Conservation (phyloP, 306 rosid genomes). For the Morella rubra region DNA sequence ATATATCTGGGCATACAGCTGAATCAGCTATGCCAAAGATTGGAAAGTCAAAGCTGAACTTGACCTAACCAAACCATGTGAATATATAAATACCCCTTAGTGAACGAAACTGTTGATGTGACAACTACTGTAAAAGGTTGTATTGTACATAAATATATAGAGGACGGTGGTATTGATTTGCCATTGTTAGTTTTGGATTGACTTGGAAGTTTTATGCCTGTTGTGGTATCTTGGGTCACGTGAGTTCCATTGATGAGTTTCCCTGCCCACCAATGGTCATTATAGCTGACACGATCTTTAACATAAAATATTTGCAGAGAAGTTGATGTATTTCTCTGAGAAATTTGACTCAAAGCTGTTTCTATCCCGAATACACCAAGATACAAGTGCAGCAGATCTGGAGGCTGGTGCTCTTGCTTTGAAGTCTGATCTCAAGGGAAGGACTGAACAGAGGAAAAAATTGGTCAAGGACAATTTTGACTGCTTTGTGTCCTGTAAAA, state of each 20-base stretch:
- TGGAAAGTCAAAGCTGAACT: too few relatives aligned
- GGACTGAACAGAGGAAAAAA: slow-evolving; percentile 89
- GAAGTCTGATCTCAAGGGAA: slow-evolving; percentile 88
- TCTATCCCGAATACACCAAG: slow-evolving; percentile 80
- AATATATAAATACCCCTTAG: too few relatives aligned
- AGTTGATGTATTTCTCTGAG: slow-evolving; percentile 87
- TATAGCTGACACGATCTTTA: slow-evolving; percentile 34
- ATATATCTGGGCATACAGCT: too few relatives aligned
- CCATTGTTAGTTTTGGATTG: slow-evolving; percentile 22
- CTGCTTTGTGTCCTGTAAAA: slow-evolving; percentile 98
- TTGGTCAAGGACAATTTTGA: slow-evolving; percentile 98
- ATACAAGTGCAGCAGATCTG: slow-evolving; percentile 78
- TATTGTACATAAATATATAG: background rate
- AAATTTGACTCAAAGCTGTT: slow-evolving; percentile 84
- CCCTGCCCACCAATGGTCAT: slow-evolving; percentile 15
- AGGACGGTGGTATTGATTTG: background rate
- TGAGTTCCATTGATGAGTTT: background rate
- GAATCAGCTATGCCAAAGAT: too few relatives aligned
- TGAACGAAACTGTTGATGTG: too few relatives aligned
- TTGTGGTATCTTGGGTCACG: background rate
- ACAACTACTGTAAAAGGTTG: background rate
- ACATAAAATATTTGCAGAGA: slow-evolving; percentile 62
- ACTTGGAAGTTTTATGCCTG: background rate
- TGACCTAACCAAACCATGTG: too few relatives aligned
- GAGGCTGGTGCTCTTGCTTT: slow-evolving; percentile 85